phyloP scores from a whole-genome alignment of 2,329 filamentous ascomycete species.

The Clarireedia homoeocarpa region DNA sequence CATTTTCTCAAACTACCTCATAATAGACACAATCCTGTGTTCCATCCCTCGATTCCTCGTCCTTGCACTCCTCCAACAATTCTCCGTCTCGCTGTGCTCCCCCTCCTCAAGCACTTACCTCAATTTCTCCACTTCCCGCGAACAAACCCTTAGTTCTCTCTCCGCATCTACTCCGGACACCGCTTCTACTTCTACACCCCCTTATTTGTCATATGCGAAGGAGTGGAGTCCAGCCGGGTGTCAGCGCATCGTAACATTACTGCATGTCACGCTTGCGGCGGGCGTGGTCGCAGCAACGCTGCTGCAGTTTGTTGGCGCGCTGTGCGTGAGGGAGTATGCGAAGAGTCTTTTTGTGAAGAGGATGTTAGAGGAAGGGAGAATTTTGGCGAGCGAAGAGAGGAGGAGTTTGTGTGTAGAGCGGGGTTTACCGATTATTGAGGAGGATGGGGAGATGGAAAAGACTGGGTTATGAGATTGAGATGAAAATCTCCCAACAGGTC shows the following conservation, averaged over 20 bases:
- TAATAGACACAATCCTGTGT: conserved; percentile 26
- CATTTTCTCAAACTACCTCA: conserved; percentile 28
- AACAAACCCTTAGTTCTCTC: not conserved
- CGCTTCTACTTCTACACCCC: not conserved
- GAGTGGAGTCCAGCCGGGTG: not conserved
- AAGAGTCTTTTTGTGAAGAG: conserved; percentile 21
- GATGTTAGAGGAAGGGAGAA: not conserved
- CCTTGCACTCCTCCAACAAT: not conserved
- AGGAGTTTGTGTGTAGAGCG: not conserved
- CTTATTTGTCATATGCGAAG: not conserved
- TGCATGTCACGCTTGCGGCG: conserved; percentile 18
- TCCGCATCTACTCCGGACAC: not conserved
- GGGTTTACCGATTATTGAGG: not conserved
- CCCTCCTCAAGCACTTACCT: not conserved
- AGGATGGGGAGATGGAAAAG: not conserved
- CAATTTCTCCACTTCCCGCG: not conserved
- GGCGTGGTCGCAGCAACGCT: conserved; percentile 14
- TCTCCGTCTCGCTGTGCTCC: not conserved
- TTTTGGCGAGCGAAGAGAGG: not conserved
- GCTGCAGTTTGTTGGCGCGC: not conserved
- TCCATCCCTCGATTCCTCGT: conserved; percentile 25
- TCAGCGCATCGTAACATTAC: conserved; percentile 14
- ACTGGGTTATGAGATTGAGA: not conserved
- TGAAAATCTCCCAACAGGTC: not conserved
- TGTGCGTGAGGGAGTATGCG: conserved; percentile 2